Evolutionary conservation across 179 eudicot genomes (phyloP), one percentile per base, ranked within the genome.

Genomic region (Beta lomatogona): DNA sequence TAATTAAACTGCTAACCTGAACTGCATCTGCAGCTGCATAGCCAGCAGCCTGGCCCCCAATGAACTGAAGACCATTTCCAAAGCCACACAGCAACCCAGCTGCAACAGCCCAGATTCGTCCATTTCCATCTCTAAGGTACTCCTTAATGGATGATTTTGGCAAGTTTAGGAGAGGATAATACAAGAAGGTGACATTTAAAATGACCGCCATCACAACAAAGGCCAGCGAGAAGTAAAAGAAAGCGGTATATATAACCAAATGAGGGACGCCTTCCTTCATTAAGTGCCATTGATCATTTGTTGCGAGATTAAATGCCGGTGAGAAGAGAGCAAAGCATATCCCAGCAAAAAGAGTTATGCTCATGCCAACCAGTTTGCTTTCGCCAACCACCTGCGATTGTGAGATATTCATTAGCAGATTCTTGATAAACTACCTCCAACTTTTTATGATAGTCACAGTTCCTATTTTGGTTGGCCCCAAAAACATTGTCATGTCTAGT

Each of bases 31-130:
- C 96, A 69, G 98, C 97, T 61, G 98, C 98, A 79, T 94, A 94
- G 4, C 98, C 98, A 67, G 98, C 98, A 66, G 98, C 97, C 84
- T 95, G 95, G 31, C 98, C 98, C 19, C 98, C 98, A 89, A 95
- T 89, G 80, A 95, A 95, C 76, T 95, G 98, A 67, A 93, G 97
- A 16, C 98, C 98, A 50, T 92, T 93, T 1, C 98, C 98, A 63
- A 91, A 94, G 36, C 98, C 97, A 73, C 98, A 94, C 64, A 94
- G 75, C 78, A 94, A 72, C 14, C 99, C 99, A 8, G 99, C 95
- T 66, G 89, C 75, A 45, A 94, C 64, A 45, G 99, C 99, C 98
- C 95, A 94, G 4, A 88, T 88, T 87, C 99, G 78, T 70, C 99
- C 99, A 77, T 93, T 79, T 86, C 92, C 88, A 82, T 95, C 99